Conservation (phyloP, 2,329 filamentous ascomycete genomes). For the Pseudogymnoascus sp. region DNA sequence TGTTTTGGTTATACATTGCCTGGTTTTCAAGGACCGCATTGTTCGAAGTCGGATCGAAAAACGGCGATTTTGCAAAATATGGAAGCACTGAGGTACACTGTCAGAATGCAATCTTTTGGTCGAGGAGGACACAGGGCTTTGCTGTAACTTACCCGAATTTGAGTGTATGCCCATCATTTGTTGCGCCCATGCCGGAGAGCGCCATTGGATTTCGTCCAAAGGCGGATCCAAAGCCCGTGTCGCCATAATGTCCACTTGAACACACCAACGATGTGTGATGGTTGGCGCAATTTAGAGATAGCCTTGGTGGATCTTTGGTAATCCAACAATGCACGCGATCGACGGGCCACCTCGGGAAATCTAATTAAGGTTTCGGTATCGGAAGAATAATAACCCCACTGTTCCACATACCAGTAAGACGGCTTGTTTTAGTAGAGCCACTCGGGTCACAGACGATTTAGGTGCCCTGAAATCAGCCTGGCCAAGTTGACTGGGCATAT, state of each 20-base stretch:
- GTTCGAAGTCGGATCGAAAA: constrained; percentile 60
- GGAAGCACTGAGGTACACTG: constrained; percentile 40
- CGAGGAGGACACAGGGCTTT: not conserved
- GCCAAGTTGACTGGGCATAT: not conserved
- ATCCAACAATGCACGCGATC: not conserved
- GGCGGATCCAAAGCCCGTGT: constrained; percentile 33
- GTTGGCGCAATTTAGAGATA: constrained; percentile 1
- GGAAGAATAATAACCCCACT: not conserved
- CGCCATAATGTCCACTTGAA: not conserved
- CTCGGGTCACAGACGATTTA: constrained; percentile 2
- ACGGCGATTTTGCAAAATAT: constrained; percentile 60
- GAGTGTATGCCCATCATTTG: constrained; percentile 50
- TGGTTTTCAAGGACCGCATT: constrained; percentile 56
- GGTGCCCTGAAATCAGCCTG: not conserved
- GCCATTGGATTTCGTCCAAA: constrained; percentile 62
- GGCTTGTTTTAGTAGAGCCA: not conserved
- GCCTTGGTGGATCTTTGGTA: constrained; percentile 6
- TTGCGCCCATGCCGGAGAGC: constrained; percentile 40
- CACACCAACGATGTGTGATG: not conserved
- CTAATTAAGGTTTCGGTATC: constrained; percentile 1
- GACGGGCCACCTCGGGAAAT: not conserved
- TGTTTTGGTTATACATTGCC: constrained; percentile 50
- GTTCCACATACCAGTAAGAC: not conserved
- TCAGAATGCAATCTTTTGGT: not conserved
- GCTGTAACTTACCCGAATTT: constrained; percentile 32